A percentile compares a stretch with the other conserved stretches of the same genome.
Conservation (phyloP, 805 yeast species). For the Metschnikowia aberdeeniae region DNA sequence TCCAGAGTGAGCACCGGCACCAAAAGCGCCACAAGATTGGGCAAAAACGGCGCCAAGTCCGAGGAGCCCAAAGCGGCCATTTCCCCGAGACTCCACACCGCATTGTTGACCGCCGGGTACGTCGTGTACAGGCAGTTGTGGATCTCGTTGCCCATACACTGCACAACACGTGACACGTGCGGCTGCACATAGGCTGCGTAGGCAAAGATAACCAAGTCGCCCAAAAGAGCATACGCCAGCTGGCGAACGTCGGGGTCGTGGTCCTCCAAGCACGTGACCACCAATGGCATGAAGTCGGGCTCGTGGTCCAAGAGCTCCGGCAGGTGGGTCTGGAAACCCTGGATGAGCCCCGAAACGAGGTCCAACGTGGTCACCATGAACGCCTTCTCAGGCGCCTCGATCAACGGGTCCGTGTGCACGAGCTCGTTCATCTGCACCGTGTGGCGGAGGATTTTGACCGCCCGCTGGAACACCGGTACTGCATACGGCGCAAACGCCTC, state of each 20-base stretch:
- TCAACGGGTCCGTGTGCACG: conserved; percentile 59
- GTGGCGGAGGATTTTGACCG: conserved; percentile 61
- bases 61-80: conserved; percentile 56
- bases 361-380: conserved; percentile 87
- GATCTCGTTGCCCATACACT: conserved; percentile 68
- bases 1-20: conserved; percentile 59
- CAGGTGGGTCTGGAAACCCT: conserved; percentile 70
- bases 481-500: conserved; percentile 87
- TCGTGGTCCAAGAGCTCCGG: conserved; percentile 43
- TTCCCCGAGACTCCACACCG: conserved; percentile 93
- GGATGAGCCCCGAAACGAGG: conserved; percentile 86
- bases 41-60: conserved; percentile 48
- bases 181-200: conserved; percentile 45
- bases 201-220: conserved; percentile 75
- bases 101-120: conserved; percentile 74
- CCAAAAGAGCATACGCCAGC: conserved; percentile 82
- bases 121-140: conserved; percentile 47
- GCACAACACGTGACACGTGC: conserved; percentile 48
- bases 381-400: conserved; percentile 82
- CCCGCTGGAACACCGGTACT: conserved; percentile 75
- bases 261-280: conserved; percentile 71
- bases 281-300: conserved; percentile 50
- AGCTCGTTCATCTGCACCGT: conserved; percentile 66
- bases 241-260: conserved; percentile 86
- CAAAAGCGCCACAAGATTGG: conserved; percentile 50